Evolutionary conservation across 2,329 filamentous ascomycete genomes (phyloP).

Genomic region (Metarhizium humberi): DNA sequence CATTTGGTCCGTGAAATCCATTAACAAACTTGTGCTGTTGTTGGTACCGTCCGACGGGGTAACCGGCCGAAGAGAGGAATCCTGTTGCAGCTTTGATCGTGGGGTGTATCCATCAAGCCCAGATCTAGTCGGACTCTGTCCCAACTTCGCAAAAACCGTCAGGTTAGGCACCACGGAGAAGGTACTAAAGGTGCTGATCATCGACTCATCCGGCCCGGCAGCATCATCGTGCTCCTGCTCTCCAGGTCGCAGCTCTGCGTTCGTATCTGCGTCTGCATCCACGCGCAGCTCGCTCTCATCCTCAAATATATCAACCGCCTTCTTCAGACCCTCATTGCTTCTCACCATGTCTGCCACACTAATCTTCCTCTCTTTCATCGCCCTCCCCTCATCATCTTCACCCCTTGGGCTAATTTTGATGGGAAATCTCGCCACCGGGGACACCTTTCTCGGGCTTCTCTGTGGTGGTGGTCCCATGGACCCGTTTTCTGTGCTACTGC

Average conservation of each 20-base stretch:
- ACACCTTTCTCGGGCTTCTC: slow-evolving; percentile 37
- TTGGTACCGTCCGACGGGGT: slow-evolving; percentile 31
- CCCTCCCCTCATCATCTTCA: slow-evolving; percentile 7
- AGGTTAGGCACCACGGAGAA: slow-evolving; percentile 87
- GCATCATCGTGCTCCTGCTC: slow-evolving; percentile 24
- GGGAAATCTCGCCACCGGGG: slow-evolving; percentile 50
- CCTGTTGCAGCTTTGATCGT: slow-evolving; percentile 23
- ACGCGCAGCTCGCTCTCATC: slow-evolving; percentile 30
- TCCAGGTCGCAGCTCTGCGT: slow-evolving; percentile 19
- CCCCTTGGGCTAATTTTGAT: slow-evolving; percentile 40
- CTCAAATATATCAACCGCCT: slow-evolving; percentile 54
- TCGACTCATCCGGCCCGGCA: slow-evolving; percentile 57
- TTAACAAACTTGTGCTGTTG: slow-evolving; percentile 67
- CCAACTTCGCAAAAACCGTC: slow-evolving; percentile 70
- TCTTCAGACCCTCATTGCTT: slow-evolving; percentile 46
- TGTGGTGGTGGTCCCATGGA: slow-evolving; percentile 13
- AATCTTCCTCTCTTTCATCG: slow-evolving; percentile 28
- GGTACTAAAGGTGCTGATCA: slow-evolving; percentile 76
- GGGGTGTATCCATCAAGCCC: slow-evolving; percentile 28
- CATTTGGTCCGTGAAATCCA: slow-evolving; percentile 79
- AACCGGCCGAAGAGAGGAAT: slow-evolving; percentile 20
- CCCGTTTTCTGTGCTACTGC: slow-evolving; percentile 8
- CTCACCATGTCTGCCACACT: slow-evolving; percentile 44
- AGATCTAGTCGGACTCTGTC: slow-evolving; percentile 52
- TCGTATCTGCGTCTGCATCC: slow-evolving; percentile 14